Conservation (phyloP, 805 yeast species). For the Saccharomycopsis schoenii region DNA sequence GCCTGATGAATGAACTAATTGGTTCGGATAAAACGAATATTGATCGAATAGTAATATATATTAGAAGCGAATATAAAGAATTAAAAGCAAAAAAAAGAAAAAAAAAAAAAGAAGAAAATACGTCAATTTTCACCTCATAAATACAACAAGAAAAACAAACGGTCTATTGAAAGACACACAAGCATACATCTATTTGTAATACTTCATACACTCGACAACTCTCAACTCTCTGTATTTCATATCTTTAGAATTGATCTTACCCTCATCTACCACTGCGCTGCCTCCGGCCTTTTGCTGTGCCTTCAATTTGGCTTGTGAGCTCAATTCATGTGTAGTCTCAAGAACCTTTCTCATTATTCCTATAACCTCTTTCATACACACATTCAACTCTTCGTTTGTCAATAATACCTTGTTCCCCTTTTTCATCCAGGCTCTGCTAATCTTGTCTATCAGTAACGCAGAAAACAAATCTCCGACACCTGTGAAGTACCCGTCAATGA, state of each 20-base stretch:
- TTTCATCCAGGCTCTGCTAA: slow-evolving; percentile 25
- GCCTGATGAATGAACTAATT: not conserved
- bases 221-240: slow-evolving; percentile 2
- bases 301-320: not conserved
- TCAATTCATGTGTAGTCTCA: slow-evolving; percentile 31
- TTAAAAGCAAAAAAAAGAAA: too few relatives aligned
- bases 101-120: too few relatives aligned
- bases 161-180: not conserved
- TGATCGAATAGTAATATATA: too few relatives aligned
- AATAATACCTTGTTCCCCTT: slow-evolving; percentile 15
- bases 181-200: not conserved
- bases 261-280: not conserved
- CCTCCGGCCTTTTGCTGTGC: not conserved
- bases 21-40: too few relatives aligned
- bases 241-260: slow-evolving; percentile 1
- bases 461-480: slow-evolving; percentile 94
- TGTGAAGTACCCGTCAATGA: slow-evolving; percentile 73
- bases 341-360: slow-evolving; percentile 47
- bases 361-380: slow-evolving; percentile 44
- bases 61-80: too few relatives aligned
- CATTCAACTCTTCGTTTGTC: slow-evolving; percentile 20
- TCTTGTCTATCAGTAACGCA: slow-evolving; percentile 61
- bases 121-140: too few relatives aligned
- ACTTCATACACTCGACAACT: not conserved
- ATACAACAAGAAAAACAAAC: too few relatives aligned